These are phyloP conservation scores for Trypanosomatidae sp. DNA, from an alignment of 208 protist species.

Conservation along the genomic window DNA sequence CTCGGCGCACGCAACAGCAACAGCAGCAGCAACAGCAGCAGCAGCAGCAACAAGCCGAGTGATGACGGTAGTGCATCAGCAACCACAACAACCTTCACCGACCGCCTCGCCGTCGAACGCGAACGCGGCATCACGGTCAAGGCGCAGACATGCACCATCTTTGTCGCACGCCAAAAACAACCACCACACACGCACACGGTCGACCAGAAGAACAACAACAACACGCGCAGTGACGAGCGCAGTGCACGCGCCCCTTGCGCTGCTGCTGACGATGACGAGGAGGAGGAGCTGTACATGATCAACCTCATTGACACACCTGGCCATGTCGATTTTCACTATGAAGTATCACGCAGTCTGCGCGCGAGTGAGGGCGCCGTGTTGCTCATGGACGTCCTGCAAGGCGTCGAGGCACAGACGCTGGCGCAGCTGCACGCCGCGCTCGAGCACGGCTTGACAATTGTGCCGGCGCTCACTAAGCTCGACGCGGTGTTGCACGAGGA, in stretches of 20 bases:
- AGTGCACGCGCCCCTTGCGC: background rate
- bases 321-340: constrained; percentile 98
- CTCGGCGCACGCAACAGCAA: no score
- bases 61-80: constrained; percentile 15
- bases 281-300: constrained; percentile 71
- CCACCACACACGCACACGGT: background rate
- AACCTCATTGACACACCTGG: constrained; percentile 97
- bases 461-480: constrained; percentile 87
- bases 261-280: constrained; percentile 3
- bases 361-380: constrained; percentile 87
- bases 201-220: background rate
- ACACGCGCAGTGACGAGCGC: background rate
- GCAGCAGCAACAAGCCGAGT: no score
- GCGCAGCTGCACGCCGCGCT: constrained; percentile 94
- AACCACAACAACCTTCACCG: constrained; percentile 72
- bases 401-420: constrained; percentile 94
- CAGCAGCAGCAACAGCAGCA: no score
- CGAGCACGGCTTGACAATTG: constrained; percentile 70
- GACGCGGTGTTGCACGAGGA: constrained; percentile 65
- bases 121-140: constrained; percentile 96
- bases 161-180: constrained; percentile 17
- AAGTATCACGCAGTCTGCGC: constrained; percentile 90
- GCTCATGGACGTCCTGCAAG: constrained; percentile 88
- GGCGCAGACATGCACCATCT: constrained; percentile 89
- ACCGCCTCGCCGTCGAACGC: constrained; percentile 91